Base-by-base conservation (phyloP, 73 alveolate genomes). In the Paramecium sexaurelia region DNA sequence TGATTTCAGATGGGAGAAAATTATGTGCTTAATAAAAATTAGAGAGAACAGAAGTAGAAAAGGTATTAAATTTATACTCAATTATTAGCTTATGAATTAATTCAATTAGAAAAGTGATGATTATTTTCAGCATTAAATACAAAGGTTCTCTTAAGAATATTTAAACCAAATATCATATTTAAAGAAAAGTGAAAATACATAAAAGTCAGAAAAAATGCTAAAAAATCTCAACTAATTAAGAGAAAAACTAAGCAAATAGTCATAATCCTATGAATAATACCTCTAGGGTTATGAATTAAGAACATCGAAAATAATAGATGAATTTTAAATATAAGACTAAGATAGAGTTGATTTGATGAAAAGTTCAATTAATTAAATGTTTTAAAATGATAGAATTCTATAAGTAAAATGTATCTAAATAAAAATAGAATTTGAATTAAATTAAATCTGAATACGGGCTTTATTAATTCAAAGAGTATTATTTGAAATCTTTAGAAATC, bases 281-380 rank as follows among this genome's bases (percentile, higher is more conserved):
- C 26, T 73, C 8, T 5, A 73, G 5, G 87, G 87, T 17, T 73
- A 73, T 73, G 57, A 73, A 29, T 36, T 35, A 22, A 73, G 87
- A 73, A 35, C 35, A 3, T 20, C 55, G 2, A 29, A 35, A 26
- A 73, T 73, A 32, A 73, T 73, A 0, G 45, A 24, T 5, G 87
- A 73, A 6, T 73, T 73, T 15, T 32, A 73, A 78, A 20, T 20
- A 40, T 78, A 78, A 43, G 90, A 78, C 19, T 1, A 24, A 13
- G 33, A 73, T 3, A 73, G 66, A 36, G 29, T 73, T 15, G 36
- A 39, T 1, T 2, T 13, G 11, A 15, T 39, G 26, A 73, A 73
- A 20, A 73, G 32, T 6, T 15, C 26, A 6, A 73, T n/a, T 5
- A 36, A 20, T n/a, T 27, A n/a, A 36, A 15, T 73, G 17, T 36